phyloP scores from a whole-genome alignment of 2,329 filamentous ascomycete species.

The Paraphoma sp. region DNA sequence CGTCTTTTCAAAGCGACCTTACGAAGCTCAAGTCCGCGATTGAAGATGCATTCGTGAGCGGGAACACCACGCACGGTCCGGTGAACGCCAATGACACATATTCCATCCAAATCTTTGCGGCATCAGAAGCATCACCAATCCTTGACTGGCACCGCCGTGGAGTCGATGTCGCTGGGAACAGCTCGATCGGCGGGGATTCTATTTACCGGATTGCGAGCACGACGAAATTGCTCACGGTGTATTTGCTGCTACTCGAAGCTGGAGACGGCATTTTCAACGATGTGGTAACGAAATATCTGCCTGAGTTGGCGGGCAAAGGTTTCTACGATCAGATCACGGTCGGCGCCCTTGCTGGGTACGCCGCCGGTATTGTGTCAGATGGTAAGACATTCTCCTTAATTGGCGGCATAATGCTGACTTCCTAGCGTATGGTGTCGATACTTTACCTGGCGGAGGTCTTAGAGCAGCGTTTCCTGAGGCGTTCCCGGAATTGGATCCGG shows the following conservation, averaged over 20 bases:
- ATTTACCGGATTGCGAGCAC: constrained; percentile 54
- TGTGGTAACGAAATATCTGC: constrained; percentile 34
- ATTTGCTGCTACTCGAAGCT: constrained; percentile 47
- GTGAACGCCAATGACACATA: constrained; percentile 13
- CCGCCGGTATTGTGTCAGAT: constrained; percentile 38
- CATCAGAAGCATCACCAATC: constrained; percentile 1
- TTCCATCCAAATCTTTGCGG: constrained; percentile 19
- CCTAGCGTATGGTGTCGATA: constrained; percentile 3
- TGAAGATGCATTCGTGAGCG: constrained; percentile 6
- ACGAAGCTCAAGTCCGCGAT: constrained; percentile 1
- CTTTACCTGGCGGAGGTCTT: constrained; percentile 6
- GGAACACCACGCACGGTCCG: constrained; percentile 10
- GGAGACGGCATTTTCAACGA: constrained; percentile 44
- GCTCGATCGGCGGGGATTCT: constrained; percentile 44
- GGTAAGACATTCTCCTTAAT: constrained; percentile 5
- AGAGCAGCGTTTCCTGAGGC: constrained; percentile 6
- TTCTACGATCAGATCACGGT: constrained; percentile 46
- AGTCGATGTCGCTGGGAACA: constrained; percentile 4
- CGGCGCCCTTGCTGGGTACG: constrained; percentile 40
- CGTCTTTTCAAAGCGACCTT: constrained; percentile 6
- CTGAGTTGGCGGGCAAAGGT: constrained; percentile 29
- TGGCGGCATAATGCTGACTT: background rate
- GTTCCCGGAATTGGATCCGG: constrained; percentile 6
- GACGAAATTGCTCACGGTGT: constrained; percentile 50
- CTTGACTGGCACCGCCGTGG: constrained; percentile 18